Evolutionary conservation across 805 yeast species (phyloP).

Genomic region (Teunomyces gatunensis): DNA sequence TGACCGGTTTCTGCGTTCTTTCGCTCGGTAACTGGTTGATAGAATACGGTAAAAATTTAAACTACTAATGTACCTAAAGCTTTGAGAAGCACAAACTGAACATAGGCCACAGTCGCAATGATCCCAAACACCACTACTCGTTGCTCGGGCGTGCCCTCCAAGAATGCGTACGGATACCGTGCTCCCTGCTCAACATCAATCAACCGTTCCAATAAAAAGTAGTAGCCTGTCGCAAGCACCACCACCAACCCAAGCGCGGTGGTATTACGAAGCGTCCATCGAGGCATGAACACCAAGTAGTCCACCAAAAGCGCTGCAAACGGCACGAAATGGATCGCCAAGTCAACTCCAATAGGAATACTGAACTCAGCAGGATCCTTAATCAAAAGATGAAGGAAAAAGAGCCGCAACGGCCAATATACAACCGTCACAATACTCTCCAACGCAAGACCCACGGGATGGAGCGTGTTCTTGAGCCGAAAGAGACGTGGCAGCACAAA

Average conservation of each 20-base stretch:
- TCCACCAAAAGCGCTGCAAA: conserved; percentile 50
- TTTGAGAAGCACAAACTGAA: conserved; percentile 28
- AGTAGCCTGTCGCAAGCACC: conserved; percentile 47
- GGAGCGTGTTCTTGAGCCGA: conserved; percentile 37
- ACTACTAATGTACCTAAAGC: conserved; percentile 20
- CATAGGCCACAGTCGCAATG: conserved; percentile 37
- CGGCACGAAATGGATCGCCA: conserved; percentile 62
- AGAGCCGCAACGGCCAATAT: conserved; percentile 67
- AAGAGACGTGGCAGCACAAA: conserved; percentile 22
- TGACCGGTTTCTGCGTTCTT: conserved; percentile 6
- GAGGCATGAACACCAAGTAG: conserved; percentile 51
- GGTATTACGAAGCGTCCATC: conserved; percentile 33
- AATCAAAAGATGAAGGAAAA: conserved; percentile 49
- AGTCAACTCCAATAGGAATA: conserved; percentile 52
- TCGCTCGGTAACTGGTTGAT: conserved; percentile 5
- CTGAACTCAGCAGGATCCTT: conserved; percentile 23
- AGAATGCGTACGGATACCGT: conserved; percentile 65
- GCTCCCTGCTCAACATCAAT: conserved; percentile 48
- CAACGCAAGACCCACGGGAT: conserved; percentile 55
- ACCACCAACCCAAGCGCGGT: conserved; percentile 41
- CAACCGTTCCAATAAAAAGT: conserved; percentile 48
- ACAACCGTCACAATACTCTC: conserved; percentile 61
- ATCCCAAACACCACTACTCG: conserved; percentile 48
- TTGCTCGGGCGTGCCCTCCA: conserved; percentile 44
- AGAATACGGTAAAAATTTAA: neutral